Conservation (phyloP, 176 grass and related monocot genomes). For the Cenchrus purpureus region DNA sequence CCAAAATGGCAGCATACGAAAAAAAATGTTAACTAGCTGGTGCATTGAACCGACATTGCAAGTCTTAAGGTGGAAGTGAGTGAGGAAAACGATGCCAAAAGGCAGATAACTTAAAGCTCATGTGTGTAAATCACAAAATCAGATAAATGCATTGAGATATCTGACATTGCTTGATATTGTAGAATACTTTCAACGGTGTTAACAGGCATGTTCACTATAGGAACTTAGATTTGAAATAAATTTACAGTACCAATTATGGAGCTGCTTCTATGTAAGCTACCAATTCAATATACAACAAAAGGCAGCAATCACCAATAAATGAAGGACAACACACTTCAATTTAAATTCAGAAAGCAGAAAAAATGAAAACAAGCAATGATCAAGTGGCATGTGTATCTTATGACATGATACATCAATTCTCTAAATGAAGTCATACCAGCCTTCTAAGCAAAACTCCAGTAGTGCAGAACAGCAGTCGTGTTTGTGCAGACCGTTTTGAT, state of each 20-base stretch:
- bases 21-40: slow-evolving; percentile 1
- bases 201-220: background rate
- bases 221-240: background rate
- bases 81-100: background rate
- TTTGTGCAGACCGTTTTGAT: slow-evolving; percentile 80
- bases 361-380: slow-evolving; percentile 33
- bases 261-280: background rate
- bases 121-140: background rate
- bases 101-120: slow-evolving; percentile 7
- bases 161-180: background rate
- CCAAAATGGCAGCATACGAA: slow-evolving; percentile 11
- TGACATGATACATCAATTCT: slow-evolving; percentile 25
- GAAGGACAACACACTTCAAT: background rate
- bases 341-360: background rate
- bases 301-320: slow-evolving; percentile 12
- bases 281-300: slow-evolving; percentile 3
- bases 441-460: slow-evolving; percentile 93
- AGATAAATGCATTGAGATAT: slow-evolving; percentile 6
- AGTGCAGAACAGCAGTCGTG: slow-evolving; percentile 90
- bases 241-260: background rate
- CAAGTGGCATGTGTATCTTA: background rate
- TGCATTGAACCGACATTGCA: background rate
- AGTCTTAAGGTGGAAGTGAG: slow-evolving; percentile 26
- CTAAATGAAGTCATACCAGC: slow-evolving; percentile 61
- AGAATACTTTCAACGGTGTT: background rate